Conservation (phyloP, 768 basidiomycete species). For the Pholiota microspora region DNA sequence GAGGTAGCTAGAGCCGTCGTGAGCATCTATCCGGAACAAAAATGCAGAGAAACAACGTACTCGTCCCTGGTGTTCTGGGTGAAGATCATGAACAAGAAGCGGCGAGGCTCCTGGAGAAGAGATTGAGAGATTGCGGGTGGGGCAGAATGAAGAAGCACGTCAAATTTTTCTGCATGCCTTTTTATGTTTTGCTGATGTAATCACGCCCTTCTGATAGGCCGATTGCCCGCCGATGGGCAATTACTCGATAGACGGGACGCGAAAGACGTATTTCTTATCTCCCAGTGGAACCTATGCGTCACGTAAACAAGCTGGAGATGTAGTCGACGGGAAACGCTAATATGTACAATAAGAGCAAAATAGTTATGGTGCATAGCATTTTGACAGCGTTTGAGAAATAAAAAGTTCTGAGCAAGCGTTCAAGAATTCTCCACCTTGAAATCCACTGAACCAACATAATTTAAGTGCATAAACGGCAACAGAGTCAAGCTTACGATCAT, state of each 20-base stretch:
- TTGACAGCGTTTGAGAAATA: background rate
- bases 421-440: background rate
- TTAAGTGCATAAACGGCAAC: no score
- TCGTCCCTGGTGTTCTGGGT: conserved; percentile 89
- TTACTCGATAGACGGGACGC: no score
- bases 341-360: conserved; percentile 7
- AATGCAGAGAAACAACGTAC: conserved; percentile 39
- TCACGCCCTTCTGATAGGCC: conserved; percentile 2
- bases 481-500: conserved; percentile 8
- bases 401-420: background rate
- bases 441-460: background rate
- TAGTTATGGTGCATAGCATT: conserved; percentile 2
- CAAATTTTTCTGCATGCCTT: conserved; percentile 7
- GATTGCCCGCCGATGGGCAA: background rate
- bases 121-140: conserved; percentile 10
- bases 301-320: background rate
- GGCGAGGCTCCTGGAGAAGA: conserved; percentile 17
- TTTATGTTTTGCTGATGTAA: conserved; percentile 19
- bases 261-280: no score
- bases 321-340: background rate
- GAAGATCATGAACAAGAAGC: conserved; percentile 66
- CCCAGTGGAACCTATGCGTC: conserved; percentile 3
- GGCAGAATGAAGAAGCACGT: conserved; percentile 11
- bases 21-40: background rate
- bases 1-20: conserved; percentile 60